Percentiles rank a stretch among this genome's conserved stretches.
These are phyloP conservation scores for Diphasiastrum complanatum DNA, from an alignment of 83 land plant species.

Conservation along the genomic window DNA sequence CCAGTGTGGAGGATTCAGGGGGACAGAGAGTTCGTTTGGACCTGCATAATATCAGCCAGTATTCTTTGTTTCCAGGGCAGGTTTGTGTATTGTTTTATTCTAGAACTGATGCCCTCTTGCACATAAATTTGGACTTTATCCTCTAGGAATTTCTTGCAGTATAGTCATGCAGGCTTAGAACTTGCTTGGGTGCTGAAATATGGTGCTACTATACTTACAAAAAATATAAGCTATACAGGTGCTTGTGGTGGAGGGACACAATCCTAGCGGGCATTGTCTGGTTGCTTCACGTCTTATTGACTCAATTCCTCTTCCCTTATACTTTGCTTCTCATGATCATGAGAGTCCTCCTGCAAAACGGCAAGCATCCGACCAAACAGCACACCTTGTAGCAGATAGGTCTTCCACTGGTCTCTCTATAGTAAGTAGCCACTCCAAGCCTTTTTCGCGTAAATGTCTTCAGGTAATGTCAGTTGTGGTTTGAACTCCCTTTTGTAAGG, in stretches of 20 bases:
- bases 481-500: no score
- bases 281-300: conserved; percentile 65
- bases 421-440: conserved; percentile 36
- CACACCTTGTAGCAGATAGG: conserved; percentile 4
- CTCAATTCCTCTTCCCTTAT: conserved; percentile 38
- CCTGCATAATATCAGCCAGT: conserved; percentile 51
- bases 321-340: conserved; percentile 8
- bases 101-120: background rate
- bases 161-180: background rate
- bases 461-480: no score
- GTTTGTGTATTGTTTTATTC: conserved; percentile 19
- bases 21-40: conserved; percentile 90
- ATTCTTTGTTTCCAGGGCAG: conserved; percentile 89
- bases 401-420: conserved; percentile 32
- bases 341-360: conserved; percentile 54
- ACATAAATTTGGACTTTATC: background rate
- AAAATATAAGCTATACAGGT: conserved; percentile 29
- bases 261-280: conserved; percentile 91
- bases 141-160: background rate
- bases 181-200: conserved; percentile 1
- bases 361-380: conserved; percentile 28
- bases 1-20: conserved; percentile 72
- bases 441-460: no score
- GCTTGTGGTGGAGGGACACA: conserved; percentile 72
- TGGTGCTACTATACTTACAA: background rate